A percentile compares a stretch with the other conserved stretches of the same genome.
Conservation (phyloP, 352 stramenopile species). For the Pythium aphanidermatum region DNA sequence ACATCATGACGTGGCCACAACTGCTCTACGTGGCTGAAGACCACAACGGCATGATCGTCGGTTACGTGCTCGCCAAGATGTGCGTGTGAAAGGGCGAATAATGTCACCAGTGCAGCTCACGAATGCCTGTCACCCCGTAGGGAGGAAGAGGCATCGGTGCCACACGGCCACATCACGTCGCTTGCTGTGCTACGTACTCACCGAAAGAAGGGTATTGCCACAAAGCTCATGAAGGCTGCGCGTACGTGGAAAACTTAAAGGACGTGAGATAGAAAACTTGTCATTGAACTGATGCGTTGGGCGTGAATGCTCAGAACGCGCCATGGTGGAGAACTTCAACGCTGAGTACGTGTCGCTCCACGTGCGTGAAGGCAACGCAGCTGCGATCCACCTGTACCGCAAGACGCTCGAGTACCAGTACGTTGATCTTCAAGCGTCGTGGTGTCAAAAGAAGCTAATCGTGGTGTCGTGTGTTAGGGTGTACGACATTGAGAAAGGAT, state of each 20-base stretch:
- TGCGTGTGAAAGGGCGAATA: too few relatives aligned
- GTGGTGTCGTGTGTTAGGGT: slow-evolving; percentile 48
- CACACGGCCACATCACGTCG: slow-evolving; percentile 97
- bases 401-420: slow-evolving; percentile 97
- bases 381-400: slow-evolving; percentile 98
- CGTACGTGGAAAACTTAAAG: slow-evolving; percentile 51
- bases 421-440: slow-evolving; percentile 11
- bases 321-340: slow-evolving; percentile 97
- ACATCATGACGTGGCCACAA: slow-evolving; percentile 98
- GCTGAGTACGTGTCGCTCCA: slow-evolving; percentile 99
- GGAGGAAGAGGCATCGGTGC: slow-evolving; percentile 25
- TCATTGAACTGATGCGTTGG: neutral
- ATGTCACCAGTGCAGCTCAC: too few relatives aligned
- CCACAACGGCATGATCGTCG: slow-evolving; percentile 97
- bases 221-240: slow-evolving; percentile 96
- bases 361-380: slow-evolving; percentile 97
- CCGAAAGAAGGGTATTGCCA: slow-evolving; percentile 96
- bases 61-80: slow-evolving; percentile 99
- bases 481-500: slow-evolving; percentile 98
- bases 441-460: too few relatives aligned
- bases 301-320: slow-evolving; percentile 49
- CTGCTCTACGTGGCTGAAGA: slow-evolving; percentile 98
- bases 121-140: slow-evolving; percentile 1
- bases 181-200: slow-evolving; percentile 96
- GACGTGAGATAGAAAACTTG: too few relatives aligned